Evolutionary conservation across 1,284 basidiomycete species (phyloP).

Genomic region (Thecaphora frezii): DNA sequence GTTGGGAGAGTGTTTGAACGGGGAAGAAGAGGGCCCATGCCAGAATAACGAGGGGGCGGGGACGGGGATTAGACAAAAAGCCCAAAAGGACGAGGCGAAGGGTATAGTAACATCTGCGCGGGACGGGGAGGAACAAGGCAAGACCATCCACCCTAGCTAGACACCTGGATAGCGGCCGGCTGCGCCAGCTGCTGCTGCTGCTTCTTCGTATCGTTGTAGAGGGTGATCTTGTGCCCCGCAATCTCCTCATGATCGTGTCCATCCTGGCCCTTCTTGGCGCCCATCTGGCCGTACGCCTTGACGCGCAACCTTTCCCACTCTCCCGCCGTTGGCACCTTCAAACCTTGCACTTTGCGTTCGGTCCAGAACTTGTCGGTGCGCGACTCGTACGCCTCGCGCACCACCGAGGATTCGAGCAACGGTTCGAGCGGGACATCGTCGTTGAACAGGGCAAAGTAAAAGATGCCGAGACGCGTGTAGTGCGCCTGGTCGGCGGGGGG

Average conservation of each 20-base stretch:
- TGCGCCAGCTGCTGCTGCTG: constrained; percentile 1
- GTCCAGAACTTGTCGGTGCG: constrained; percentile 43
- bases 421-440: constrained; percentile 57
- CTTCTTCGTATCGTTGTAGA: constrained; percentile 40
- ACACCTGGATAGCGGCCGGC: background rate
- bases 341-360: constrained; percentile 19
- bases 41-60: no score
- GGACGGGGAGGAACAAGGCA: no score
- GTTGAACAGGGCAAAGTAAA: constrained; percentile 61
- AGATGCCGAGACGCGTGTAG: constrained; percentile 59
- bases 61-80: no score
- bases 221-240: constrained; percentile 42
- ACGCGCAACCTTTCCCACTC: constrained; percentile 55
- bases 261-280: constrained; percentile 48
- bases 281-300: constrained; percentile 52
- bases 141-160: no score
- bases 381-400: constrained; percentile 29
- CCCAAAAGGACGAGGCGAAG: no score
- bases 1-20: no score
- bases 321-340: constrained; percentile 48
- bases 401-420: constrained; percentile 54
- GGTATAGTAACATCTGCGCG: no score
- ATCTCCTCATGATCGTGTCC: constrained; percentile 55
- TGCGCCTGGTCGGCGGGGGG: constrained; percentile 61
- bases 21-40: no score